These are phyloP conservation scores for Ichthyophthirius multifiliis DNA, from an alignment of 169 alveolate species.

Conservation along the genomic window DNA sequence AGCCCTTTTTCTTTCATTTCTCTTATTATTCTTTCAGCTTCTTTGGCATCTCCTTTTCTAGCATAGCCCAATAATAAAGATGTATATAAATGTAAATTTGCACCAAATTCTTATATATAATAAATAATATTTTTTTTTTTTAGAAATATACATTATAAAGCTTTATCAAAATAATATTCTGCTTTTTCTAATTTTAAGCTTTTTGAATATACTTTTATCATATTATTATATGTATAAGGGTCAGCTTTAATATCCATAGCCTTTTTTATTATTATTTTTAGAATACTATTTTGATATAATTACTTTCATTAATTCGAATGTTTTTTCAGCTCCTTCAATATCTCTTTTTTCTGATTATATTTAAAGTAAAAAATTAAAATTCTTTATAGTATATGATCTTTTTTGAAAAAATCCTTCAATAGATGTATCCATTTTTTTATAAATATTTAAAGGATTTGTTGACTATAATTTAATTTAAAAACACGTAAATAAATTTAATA, in stretches of 20 bases:
- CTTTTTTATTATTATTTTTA: not conserved
- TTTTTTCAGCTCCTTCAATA: constrained; percentile 43
- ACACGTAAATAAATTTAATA: no score
- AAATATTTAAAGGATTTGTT: constrained; percentile 10
- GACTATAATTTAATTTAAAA: not conserved
- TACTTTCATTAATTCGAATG: constrained; percentile 45
- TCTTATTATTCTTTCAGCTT: constrained; percentile 43
- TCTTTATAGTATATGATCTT: constrained; percentile 41
- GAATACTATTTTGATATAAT: not conserved
- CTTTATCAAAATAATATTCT: constrained; percentile 44
- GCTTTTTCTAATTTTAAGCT: constrained; percentile 42
- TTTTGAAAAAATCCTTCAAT: constrained; percentile 60
- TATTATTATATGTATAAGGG: constrained; percentile 19
- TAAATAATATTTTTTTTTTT: not conserved
- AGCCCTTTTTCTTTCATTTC: constrained; percentile 51
- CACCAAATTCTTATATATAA: constrained; percentile 11
- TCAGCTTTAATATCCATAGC: constrained; percentile 47
- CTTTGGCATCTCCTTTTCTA: constrained; percentile 28
- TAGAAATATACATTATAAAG: not conserved
- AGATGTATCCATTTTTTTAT: constrained; percentile 45
- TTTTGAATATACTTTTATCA: constrained; percentile 53
- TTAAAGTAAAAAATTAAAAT: constrained; percentile 52
- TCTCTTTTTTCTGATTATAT: constrained; percentile 38
- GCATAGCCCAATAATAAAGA: constrained; percentile 47
- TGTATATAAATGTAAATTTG: constrained; percentile 26